Evolutionary conservation across 2,329 filamentous ascomycete species (phyloP).

Genomic region (Venturiaceae sp.): DNA sequence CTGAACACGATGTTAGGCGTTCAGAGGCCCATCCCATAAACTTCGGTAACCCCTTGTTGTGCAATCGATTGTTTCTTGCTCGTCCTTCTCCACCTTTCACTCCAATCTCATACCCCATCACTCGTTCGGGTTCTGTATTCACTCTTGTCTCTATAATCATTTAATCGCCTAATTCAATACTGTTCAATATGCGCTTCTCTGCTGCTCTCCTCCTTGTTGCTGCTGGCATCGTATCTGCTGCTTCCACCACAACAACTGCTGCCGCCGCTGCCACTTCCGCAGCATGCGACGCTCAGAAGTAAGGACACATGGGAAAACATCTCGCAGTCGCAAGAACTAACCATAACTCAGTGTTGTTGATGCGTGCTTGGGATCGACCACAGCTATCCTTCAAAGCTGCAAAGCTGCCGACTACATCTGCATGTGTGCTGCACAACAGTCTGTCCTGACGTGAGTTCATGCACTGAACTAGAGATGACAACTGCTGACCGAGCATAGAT

Average conservation of each 20-base stretch:
- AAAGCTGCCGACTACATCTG: conserved; percentile 42
- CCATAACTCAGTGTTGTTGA: conserved; percentile 36
- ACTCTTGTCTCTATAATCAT: conserved; percentile 6
- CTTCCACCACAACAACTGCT: conserved; percentile 21
- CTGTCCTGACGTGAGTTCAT: conserved; percentile 38
- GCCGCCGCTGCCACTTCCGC: conserved; percentile 18
- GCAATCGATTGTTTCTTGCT: background rate
- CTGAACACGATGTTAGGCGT: background rate
- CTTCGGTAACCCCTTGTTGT: background rate
- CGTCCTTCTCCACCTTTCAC: conserved; percentile 6
- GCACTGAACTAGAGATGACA: background rate
- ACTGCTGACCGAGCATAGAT: conserved; percentile 24
- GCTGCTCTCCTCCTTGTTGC: conserved; percentile 21
- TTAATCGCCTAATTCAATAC: background rate
- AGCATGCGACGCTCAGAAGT: conserved; percentile 27
- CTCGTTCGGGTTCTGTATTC: conserved; percentile 15
- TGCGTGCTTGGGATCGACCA: conserved; percentile 33
- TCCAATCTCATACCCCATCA: conserved; percentile 12
- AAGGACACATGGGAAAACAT: conserved; percentile 10
- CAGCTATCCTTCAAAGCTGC: conserved; percentile 34
- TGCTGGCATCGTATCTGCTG: conserved; percentile 30
- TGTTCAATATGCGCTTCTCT: conserved; percentile 22
- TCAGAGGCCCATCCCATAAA: background rate
- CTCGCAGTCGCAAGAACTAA: background rate
- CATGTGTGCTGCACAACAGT: conserved; percentile 46